Evolutionary conservation across 2,329 filamentous ascomycete genomes (phyloP), one percentile per base, ranked within the genome.

Genomic region (Coleophoma eucalyptorum): DNA sequence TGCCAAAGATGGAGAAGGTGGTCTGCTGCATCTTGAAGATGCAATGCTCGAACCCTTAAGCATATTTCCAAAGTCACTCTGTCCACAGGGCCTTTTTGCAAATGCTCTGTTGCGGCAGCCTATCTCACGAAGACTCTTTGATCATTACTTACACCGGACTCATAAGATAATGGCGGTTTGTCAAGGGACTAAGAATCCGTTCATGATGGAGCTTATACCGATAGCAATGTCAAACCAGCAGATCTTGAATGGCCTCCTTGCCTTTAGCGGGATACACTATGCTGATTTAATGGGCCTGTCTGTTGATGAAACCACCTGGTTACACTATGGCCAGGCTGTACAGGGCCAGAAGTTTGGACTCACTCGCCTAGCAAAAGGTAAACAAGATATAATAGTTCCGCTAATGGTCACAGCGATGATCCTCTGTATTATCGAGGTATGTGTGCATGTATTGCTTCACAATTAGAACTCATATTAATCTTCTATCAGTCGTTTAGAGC

Each of bases 251-350:
- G 32, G 21, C 31, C 15, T 47, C 10, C 45, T 47, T 12, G 45
- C 45, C 10, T 37, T 47, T n/a, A 47, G 45, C 20, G 45, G 45
- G 4, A 12, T 47, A n/a, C 45, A 47, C 19, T 47, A 40, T 26
- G 15, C 21, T 19, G 21, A 47, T 12, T 13, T 19, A 4, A 26
- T 11, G 11, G 45, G 45, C 15, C 20, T n/a, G 12, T 18, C 16
- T 4, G 26, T 18, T 16, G 21, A 34, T 13, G 16, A 47, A 18
- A 26, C 45, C 11, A 47, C 26, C 18, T 47, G 21, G 31, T 3
- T 47, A 16, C 45, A 47, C 32, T 47, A 47, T 40, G 45, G 45
- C 19, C 21, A 38, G 15, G 45, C 45, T 20, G n/a, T 47, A 3
- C 21, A 47, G 19, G 26, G 15, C 18, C 26, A 38, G 31, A 47